Evolutionary conservation across 2,329 filamentous ascomycete species (phyloP).

Genomic region (Cercospora sesami): DNA sequence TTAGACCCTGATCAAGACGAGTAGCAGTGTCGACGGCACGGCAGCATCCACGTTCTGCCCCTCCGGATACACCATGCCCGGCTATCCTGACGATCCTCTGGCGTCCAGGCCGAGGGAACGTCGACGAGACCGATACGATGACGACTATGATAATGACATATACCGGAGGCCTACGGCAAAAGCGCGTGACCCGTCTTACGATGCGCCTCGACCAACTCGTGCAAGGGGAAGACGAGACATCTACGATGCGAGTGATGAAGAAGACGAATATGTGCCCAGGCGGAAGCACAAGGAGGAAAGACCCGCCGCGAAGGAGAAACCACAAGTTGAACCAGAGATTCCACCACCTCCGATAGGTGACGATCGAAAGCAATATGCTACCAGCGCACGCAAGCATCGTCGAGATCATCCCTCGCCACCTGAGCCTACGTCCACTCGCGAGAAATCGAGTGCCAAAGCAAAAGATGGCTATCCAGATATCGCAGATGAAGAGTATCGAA

Average conservation of each 20-base stretch:
- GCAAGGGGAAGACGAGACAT: slow-evolving; percentile 24
- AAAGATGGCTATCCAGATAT: slow-evolving; percentile 1
- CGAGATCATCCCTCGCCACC: slow-evolving; percentile 16
- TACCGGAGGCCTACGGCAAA: slow-evolving; percentile 24
- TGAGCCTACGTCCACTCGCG: slow-evolving; percentile 19
- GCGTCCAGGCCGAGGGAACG: slow-evolving; percentile 16
- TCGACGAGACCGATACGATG: slow-evolving; percentile 26
- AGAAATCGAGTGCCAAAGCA: slow-evolving; percentile 15
- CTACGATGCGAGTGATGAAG: slow-evolving; percentile 37
- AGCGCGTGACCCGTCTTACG: slow-evolving; percentile 18
- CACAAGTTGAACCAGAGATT: slow-evolving; percentile 21
- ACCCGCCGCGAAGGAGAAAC: slow-evolving; percentile 17
- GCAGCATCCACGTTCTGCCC: background rate
- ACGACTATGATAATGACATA: slow-evolving; percentile 23
- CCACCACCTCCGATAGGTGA: slow-evolving; percentile 30
- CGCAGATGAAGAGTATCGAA: slow-evolving; percentile 12
- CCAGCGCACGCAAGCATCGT: slow-evolving; percentile 10
- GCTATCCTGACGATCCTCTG: slow-evolving; percentile 25
- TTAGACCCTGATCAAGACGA: slow-evolving; percentile 3
- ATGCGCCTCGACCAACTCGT: slow-evolving; percentile 19
- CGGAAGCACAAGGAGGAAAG: slow-evolving; percentile 20
- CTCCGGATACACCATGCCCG: slow-evolving; percentile 19
- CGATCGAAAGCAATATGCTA: slow-evolving; percentile 21
- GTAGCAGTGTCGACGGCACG: background rate
- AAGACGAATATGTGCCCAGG: slow-evolving; percentile 28